Evolutionary conservation across 768 basidiomycete species (phyloP).

Genomic region (Trametes meyenii): DNA sequence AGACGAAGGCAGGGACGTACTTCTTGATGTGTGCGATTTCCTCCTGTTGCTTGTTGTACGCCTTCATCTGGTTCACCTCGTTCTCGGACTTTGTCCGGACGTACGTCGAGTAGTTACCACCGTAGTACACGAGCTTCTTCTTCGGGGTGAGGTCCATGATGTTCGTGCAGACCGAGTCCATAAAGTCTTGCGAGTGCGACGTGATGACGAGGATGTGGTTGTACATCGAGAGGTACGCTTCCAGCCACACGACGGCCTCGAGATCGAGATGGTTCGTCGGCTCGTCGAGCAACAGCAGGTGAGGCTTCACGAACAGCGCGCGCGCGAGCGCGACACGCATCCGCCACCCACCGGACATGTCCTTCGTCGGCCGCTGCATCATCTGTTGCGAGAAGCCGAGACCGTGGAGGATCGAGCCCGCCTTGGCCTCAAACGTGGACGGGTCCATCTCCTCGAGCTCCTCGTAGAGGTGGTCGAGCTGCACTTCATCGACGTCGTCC

Average conservation of each 20-base stretch:
- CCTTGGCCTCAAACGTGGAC: constrained; percentile 92
- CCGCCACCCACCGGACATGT: constrained; percentile 99
- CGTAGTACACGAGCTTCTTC: constrained; percentile 94
- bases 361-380: constrained; percentile 97
- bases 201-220: constrained; percentile 98
- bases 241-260: constrained; percentile 98
- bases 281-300: constrained; percentile 92
- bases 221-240: constrained; percentile 97
- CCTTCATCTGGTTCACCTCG: constrained; percentile 99
- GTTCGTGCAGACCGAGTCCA: constrained; percentile 97
- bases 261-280: constrained; percentile 93
- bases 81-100: constrained; percentile 96
- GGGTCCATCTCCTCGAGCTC: constrained; percentile 98
- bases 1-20: constrained; percentile 45
- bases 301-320: constrained; percentile 95
- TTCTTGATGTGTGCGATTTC: constrained; percentile 99
- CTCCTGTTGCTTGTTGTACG: constrained; percentile 97
- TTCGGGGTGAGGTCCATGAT: constrained; percentile 93
- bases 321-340: constrained; percentile 98
- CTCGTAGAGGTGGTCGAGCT: constrained; percentile 89
- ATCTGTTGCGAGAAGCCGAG: constrained; percentile 87
- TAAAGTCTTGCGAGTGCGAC: constrained; percentile 99
- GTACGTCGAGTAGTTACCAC: constrained; percentile 96
- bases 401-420: constrained; percentile 95
- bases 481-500: constrained; percentile 85